phyloP scores from a whole-genome alignment of 2,329 filamentous ascomycete species.

The Exserohilum turcica region DNA sequence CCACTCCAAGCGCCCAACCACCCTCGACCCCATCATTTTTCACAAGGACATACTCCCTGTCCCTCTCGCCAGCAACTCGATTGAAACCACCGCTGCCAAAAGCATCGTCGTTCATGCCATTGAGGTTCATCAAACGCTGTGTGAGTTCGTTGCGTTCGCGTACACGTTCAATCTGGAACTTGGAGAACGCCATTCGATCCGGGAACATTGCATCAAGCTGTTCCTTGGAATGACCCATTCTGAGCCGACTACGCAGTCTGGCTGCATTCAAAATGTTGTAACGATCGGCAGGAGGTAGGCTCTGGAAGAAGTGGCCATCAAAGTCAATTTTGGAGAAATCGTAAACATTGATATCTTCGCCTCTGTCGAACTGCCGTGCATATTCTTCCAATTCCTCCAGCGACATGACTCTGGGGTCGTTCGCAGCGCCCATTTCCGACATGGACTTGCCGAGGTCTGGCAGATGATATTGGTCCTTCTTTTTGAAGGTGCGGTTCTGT shows the following conservation, averaged over 20 bases:
- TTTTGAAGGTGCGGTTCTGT: constrained; percentile 78
- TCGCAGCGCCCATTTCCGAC: constrained; percentile 82
- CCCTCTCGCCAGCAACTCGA: constrained; percentile 81
- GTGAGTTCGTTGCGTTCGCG: constrained; percentile 92
- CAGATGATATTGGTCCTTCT: constrained; percentile 93
- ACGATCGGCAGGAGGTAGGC: constrained; percentile 83
- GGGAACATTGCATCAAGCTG: constrained; percentile 97
- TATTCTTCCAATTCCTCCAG: constrained; percentile 93
- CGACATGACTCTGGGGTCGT: constrained; percentile 96
- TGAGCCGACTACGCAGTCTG: constrained; percentile 79
- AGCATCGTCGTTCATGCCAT: constrained; percentile 83
- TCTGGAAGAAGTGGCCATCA: constrained; percentile 92
- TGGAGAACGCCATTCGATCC: constrained; percentile 94
- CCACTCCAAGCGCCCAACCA: constrained; percentile 93
- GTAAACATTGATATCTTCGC: constrained; percentile 84
- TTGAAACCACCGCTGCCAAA: constrained; percentile 64
- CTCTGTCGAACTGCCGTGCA: constrained; percentile 86
- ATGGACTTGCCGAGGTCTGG: constrained; percentile 81
- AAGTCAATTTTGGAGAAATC: constrained; percentile 99
- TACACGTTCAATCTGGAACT: constrained; percentile 94
- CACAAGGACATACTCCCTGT: constrained; percentile 92
- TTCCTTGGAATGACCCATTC: constrained; percentile 96
- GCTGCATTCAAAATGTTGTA: constrained; percentile 99
- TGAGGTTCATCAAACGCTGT: constrained; percentile 90
- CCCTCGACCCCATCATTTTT: constrained; percentile 95